Evolutionary conservation across 257 asterid genomes (phyloP), one percentile per base, ranked within the genome.

Genomic region (Scutellaria barbata): DNA sequence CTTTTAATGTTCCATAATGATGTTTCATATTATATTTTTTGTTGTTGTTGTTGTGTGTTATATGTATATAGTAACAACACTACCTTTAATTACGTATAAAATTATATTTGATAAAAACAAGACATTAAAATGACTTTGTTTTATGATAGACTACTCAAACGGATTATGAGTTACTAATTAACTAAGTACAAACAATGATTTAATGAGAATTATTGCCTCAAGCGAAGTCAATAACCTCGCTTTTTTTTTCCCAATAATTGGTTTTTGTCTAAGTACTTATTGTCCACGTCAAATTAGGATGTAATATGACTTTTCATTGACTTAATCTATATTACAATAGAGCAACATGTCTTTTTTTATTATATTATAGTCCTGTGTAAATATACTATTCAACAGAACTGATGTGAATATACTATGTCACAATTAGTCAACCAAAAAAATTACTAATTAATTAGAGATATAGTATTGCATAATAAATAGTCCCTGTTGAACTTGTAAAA

Each of bases 391-490:
- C 46, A 59, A 37, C 22, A 18, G 37, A 9, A 11, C 1, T 52
- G 33, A 16, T 43, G 7, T 39, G 17, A 40, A 17, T 16, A 37
- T 35, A 52, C 18, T 10, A 54, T 61, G 72, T 64, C 51, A 30
- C 51, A 17, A 12, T 30, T 17, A 65, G 67, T 65, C 73, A 47
- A 74, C 67, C 55, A 12, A 45, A 22, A 66, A 46, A 54, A 63
- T 2, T 9, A 18, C 25, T 46, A 10, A 5, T 37, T 45, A 43
- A 6, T 39, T 22, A 61, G 6, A 5, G 43, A 22, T 13, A 43
- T 1, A 11, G 22, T 56, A 42, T 55, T 63, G 52, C 30, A 43
- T 66, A 50, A 47, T 4, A n/a, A 51, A 51, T 6, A 17, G 12
- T 22, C 9, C 30, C 25, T 9, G 10, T 25, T 25, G n/a, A 30